Evolutionary conservation across 768 basidiomycete genomes (phyloP).

Genomic region (Boletus tomentosulus): DNA sequence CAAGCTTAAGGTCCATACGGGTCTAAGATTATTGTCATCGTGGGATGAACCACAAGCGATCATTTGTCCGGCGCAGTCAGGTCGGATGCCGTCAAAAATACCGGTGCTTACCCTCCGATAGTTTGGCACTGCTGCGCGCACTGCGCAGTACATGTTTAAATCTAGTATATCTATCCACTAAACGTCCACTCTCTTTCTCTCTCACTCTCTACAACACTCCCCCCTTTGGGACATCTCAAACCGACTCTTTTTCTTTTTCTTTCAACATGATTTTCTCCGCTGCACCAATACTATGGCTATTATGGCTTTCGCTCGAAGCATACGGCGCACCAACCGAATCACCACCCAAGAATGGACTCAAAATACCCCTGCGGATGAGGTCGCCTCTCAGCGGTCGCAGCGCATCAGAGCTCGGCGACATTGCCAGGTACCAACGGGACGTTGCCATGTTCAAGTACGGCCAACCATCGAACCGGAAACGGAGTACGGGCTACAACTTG

Average conservation of each 20-base stretch:
- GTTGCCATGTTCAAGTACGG: slow-evolving; percentile 45
- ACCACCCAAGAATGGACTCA: slow-evolving; percentile 8
- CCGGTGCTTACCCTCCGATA: not conserved
- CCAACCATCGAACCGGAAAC: slow-evolving; percentile 30
- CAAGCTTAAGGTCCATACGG: no score
- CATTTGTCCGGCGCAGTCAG: not conserved
- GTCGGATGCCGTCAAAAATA: not conserved
- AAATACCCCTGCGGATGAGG: slow-evolving; percentile 21
- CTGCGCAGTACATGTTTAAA: not conserved
- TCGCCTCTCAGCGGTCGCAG: slow-evolving; percentile 4
- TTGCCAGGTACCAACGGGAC: slow-evolving; percentile 45
- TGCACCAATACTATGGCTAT: slow-evolving; percentile 11
- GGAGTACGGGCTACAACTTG: slow-evolving; percentile 51
- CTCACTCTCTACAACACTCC: not conserved
- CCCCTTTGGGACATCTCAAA: not conserved
- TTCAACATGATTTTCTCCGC: slow-evolving; percentile 16
- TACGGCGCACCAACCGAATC: slow-evolving; percentile 13
- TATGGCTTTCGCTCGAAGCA: slow-evolving; percentile 10
- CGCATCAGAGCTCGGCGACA: slow-evolving; percentile 2
- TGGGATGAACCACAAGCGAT: no score
- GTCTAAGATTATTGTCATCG: no score
- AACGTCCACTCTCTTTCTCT: not conserved
- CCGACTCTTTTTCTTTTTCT: not conserved
- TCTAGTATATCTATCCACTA: not conserved
- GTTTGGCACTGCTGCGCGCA: not conserved